Evolutionary conservation across 2,329 filamentous ascomycete species (phyloP).

Genomic region (Botrytis hyacinthi): DNA sequence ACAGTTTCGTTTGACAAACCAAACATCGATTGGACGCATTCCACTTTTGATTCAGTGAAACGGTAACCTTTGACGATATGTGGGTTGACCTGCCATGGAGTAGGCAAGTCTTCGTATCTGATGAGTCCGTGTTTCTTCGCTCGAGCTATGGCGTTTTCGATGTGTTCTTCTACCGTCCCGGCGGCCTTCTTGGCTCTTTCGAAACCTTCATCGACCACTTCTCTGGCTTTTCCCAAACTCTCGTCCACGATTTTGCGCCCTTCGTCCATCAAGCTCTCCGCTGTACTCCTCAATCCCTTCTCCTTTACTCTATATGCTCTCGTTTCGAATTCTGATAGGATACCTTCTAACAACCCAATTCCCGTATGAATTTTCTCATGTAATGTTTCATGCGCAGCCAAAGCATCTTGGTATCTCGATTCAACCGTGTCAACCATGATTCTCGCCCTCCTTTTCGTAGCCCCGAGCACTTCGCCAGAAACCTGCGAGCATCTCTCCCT

Average conservation of each 20-base stretch:
- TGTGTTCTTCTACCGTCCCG: slow-evolving; percentile 77
- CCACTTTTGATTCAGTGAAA: slow-evolving; percentile 86
- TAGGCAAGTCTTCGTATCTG: slow-evolving; percentile 82
- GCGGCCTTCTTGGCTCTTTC: slow-evolving; percentile 81
- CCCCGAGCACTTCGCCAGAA: slow-evolving; percentile 85
- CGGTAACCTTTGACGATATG: slow-evolving; percentile 91
- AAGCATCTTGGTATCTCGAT: slow-evolving; percentile 77
- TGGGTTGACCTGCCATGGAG: slow-evolving; percentile 92
- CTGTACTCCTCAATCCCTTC: slow-evolving; percentile 70
- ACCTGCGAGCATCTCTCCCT: slow-evolving; percentile 85
- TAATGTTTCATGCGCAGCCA: slow-evolving; percentile 80
- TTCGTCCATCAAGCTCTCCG: slow-evolving; percentile 71
- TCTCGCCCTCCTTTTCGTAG: slow-evolving; percentile 77
- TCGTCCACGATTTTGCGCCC: slow-evolving; percentile 79
- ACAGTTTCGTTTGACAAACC: slow-evolving; percentile 87
- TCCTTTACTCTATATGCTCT: slow-evolving; percentile 78
- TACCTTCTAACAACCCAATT: slow-evolving; percentile 79
- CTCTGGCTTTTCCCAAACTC: slow-evolving; percentile 69
- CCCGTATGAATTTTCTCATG: slow-evolving; percentile 90
- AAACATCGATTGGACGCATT: slow-evolving; percentile 82
- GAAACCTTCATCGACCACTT: slow-evolving; percentile 76
- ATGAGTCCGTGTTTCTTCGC: slow-evolving; percentile 81
- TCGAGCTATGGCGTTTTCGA: slow-evolving; percentile 72
- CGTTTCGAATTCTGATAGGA: slow-evolving; percentile 81
- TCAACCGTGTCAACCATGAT: slow-evolving; percentile 94